Percentiles rank a stretch among this genome's conserved stretches.
Conservation (phyloP, 2,329 filamentous ascomycete species). For the Phyllosticta citriasiana region DNA sequence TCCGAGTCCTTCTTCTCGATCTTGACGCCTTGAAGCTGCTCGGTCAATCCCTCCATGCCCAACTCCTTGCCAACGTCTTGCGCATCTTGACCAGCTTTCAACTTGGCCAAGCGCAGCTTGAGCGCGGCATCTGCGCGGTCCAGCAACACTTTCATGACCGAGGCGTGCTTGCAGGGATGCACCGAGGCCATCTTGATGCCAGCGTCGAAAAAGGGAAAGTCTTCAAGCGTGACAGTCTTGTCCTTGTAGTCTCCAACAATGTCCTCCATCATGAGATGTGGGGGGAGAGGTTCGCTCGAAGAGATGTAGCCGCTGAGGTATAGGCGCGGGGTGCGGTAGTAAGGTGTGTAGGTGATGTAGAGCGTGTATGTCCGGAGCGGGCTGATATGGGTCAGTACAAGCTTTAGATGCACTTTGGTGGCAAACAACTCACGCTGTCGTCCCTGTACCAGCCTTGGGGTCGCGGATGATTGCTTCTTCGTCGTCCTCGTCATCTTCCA, state of each 20-base stretch:
- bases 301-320: slow-evolving; percentile 87
- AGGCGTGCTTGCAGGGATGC: slow-evolving; percentile 93
- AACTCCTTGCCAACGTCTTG: slow-evolving; percentile 39
- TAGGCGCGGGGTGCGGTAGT: slow-evolving; percentile 90
- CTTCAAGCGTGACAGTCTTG: slow-evolving; percentile 96
- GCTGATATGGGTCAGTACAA: slow-evolving; percentile 35
- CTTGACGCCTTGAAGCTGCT: slow-evolving; percentile 58
- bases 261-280: slow-evolving; percentile 88
- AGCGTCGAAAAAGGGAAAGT: slow-evolving; percentile 89
- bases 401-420: neutral
- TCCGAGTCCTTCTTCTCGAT: slow-evolving; percentile 40
- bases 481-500: slow-evolving; percentile 92
- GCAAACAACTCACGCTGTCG: slow-evolving; percentile 41
- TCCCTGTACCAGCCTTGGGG: slow-evolving; percentile 40
- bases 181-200: slow-evolving; percentile 93
- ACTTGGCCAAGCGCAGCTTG: slow-evolving; percentile 76
- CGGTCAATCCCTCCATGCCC: slow-evolving; percentile 78
- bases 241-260: slow-evolving; percentile 95
- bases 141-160: slow-evolving; percentile 94
- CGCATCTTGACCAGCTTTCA: slow-evolving; percentile 49
- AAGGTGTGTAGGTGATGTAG: slow-evolving; percentile 96
- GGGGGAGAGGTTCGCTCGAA: slow-evolving; percentile 69
- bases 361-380: slow-evolving; percentile 89
- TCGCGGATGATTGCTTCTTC: slow-evolving; percentile 94
- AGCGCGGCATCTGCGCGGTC: slow-evolving; percentile 90